These are phyloP conservation scores for Lichtheimia ornata DNA, from an alignment of 371 early-diverging fungal species.

Conservation along the genomic window DNA sequence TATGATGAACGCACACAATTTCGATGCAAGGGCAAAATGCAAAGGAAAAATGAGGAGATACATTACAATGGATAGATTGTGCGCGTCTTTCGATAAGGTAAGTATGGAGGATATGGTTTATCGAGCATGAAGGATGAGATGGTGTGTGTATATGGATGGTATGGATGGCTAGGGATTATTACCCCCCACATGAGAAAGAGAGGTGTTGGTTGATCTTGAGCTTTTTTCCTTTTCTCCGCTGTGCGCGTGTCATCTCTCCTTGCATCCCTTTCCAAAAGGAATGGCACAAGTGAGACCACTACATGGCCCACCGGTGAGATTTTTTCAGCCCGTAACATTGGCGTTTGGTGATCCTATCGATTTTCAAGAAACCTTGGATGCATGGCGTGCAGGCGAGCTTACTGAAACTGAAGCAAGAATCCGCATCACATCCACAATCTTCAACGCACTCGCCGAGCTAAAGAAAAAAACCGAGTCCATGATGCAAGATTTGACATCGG, in stretches of 20 bases:
- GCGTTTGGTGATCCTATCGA: slow-evolving; percentile 74
- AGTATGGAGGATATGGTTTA: too few relatives aligned
- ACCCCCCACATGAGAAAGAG: too few relatives aligned
- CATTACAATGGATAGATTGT: too few relatives aligned
- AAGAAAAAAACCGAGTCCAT: slow-evolving; percentile 24
- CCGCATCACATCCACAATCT: slow-evolving; percentile 56
- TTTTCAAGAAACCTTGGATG: slow-evolving; percentile 56
- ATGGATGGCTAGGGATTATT: too few relatives aligned
- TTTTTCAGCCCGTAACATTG: slow-evolving; percentile 49
- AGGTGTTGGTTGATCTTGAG: too few relatives aligned
- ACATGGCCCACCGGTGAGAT: slow-evolving; percentile 37
- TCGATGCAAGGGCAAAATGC: too few relatives aligned
- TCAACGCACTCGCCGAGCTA: slow-evolving; percentile 50
- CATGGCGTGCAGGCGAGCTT: slow-evolving; percentile 53
- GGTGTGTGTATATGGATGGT: too few relatives aligned
- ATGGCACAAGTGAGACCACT: slow-evolving; percentile 57
- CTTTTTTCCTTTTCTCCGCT: slow-evolving; percentile 1
- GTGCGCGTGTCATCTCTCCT: background rate
- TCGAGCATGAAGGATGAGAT: too few relatives aligned
- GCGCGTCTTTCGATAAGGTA: too few relatives aligned
- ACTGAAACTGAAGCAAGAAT: slow-evolving; percentile 61
- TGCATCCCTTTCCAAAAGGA: slow-evolving; percentile 17
- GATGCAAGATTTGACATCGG: slow-evolving; percentile 11
- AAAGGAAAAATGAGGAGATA: too few relatives aligned
- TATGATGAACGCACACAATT: too few relatives aligned